Evolutionary conservation across 441 rosid genomes (phyloP), one percentile per base, ranked within the genome.

Genomic region (Lagerstroemia fauriei): DNA sequence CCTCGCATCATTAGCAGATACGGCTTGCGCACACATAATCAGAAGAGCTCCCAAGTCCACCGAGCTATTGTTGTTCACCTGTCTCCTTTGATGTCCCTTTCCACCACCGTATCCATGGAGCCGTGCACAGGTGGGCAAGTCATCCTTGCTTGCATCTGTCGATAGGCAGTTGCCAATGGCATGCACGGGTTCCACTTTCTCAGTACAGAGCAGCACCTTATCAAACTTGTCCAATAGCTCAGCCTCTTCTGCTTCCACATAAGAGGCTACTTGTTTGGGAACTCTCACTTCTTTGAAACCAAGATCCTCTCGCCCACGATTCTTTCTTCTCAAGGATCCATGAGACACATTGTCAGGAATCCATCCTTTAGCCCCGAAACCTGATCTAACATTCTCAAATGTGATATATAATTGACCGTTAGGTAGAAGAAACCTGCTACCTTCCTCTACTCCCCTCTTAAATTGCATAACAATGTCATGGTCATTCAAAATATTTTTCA

Each of bases 11-110:
- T 89, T 87, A 9, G 89, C 75, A 31, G 94, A 90, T 44, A 90
- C 88, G 29, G 96, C 91, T 87, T 94, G 94, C 41, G 97, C 97
- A 38, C 95, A 93, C 29, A 85, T 92, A 84, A 89, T 86, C 76
- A 93, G 85, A 65, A 89, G 94, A 56, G 85, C 83, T 85, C 94
- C 88, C 75, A 93, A 87, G 89, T 95, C 99, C 77, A 90, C 59
- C 3, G 91, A 89, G 72, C 90, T 91, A 83, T 85, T 90, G 84
- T 80, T 89, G 22, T 59, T 83, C 41, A 38, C 85, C 76, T 6
- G 44, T 38, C 78, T 89, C 69, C 87, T 85, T 7, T 73, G 73
- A 41, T 84, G 87, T 41, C 79, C 78, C 82, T 76, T 88, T 59
- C 89, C 86, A 82, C 86, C 83, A 80, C 38, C 74, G 32, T 87